phyloP scores from a whole-genome alignment of 441 rosid species.

The Adansonia grandidieri region DNA sequence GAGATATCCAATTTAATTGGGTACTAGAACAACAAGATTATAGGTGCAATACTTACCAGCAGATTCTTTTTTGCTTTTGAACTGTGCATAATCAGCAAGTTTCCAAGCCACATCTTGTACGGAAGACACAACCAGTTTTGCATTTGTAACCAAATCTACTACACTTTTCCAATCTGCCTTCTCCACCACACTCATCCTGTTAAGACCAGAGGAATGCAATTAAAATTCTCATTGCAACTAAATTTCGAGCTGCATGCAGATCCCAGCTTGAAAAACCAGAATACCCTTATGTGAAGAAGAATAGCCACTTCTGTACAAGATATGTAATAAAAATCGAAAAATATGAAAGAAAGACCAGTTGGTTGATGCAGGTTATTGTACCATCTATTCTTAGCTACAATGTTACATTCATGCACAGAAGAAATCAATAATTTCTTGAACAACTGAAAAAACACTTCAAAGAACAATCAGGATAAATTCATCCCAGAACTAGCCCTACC shows the following conservation, averaged over 20 bases:
- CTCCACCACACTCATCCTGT: slow-evolving; percentile 84
- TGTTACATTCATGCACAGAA: background rate
- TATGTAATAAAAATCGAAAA: background rate
- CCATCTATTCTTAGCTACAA: background rate
- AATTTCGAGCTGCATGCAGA: background rate
- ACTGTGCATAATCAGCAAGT: slow-evolving; percentile 81
- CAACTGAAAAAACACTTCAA: background rate
- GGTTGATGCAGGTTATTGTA: background rate
- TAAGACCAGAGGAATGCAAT: slow-evolving; percentile 17
- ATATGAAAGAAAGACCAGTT: background rate
- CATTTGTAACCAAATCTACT: slow-evolving; percentile 75
- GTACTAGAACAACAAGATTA: background rate
- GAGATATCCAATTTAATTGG: background rate
- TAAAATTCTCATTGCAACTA: background rate
- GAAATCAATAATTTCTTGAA: background rate
- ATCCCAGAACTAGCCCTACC: background rate
- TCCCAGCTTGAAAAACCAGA: background rate
- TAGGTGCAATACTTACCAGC: slow-evolving; percentile 46
- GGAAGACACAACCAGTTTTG: slow-evolving; percentile 84
- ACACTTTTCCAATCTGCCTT: slow-evolving; percentile 87
- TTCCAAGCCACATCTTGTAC: slow-evolving; percentile 88
- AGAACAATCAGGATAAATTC: background rate
- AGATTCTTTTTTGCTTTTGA: slow-evolving; percentile 49
- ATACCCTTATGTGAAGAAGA: background rate
- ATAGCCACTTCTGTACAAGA: background rate